Percentiles rank a stretch among this genome's conserved stretches.
Evolutionary conservation across 2,329 filamentous ascomycete species (phyloP).

Genomic region (Penicillium sp.): DNA sequence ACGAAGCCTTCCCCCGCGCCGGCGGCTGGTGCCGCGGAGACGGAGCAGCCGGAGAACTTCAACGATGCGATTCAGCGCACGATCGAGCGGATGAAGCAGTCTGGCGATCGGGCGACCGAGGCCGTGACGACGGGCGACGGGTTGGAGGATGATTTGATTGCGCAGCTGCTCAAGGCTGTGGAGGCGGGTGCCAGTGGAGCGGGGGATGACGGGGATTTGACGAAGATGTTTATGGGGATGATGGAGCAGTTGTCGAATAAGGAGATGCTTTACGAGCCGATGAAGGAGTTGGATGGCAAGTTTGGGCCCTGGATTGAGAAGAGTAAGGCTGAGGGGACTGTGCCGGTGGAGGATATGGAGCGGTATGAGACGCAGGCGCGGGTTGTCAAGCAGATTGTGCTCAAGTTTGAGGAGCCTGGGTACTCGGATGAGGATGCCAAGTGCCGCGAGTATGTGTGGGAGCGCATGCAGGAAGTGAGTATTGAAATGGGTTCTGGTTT

Average conservation of each 20-base stretch:
- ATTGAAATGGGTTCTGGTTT: background rate
- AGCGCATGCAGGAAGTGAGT: slow-evolving; percentile 93
- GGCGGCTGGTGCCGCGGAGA: slow-evolving; percentile 8
- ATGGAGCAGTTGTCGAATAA: slow-evolving; percentile 99
- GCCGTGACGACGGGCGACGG: slow-evolving; percentile 64
- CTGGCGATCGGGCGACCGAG: slow-evolving; percentile 80
- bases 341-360: slow-evolving; percentile 68
- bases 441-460: slow-evolving; percentile 90
- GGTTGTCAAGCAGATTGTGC: slow-evolving; percentile 82
- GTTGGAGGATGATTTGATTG: slow-evolving; percentile 76
- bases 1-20: slow-evolving; percentile 1
- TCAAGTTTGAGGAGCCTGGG: slow-evolving; percentile 77
- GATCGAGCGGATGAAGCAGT: slow-evolving; percentile 94
- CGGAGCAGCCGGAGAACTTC: slow-evolving; percentile 63
- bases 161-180: slow-evolving; percentile 91
- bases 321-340: slow-evolving; percentile 63
- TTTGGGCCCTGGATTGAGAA: slow-evolving; percentile 86
- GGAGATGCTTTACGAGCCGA: slow-evolving; percentile 96
- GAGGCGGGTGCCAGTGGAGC: slow-evolving; percentile 61
- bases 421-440: slow-evolving; percentile 81
- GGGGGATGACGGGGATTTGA: slow-evolving; percentile 79
- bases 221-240: slow-evolving; percentile 94
- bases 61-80: slow-evolving; percentile 91
- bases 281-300: slow-evolving; percentile 94
- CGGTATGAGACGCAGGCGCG: slow-evolving; percentile 79